These are phyloP conservation scores for Leishmania tarentolae DNA, from an alignment of 208 protist species.

Conservation along the genomic window DNA sequence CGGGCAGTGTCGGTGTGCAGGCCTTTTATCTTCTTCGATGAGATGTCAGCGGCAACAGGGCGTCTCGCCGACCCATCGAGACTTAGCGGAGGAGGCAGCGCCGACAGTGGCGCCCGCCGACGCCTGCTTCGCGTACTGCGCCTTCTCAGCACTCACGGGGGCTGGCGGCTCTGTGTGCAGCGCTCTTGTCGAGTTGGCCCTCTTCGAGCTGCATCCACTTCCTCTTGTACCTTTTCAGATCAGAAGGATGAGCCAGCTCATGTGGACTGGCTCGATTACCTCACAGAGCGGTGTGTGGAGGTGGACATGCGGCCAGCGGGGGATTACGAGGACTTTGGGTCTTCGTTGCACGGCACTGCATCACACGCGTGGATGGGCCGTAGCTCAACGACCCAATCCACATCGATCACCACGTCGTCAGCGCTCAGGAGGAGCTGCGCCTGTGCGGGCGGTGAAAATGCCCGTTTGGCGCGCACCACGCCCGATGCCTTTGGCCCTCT, in stretches of 20 bases:
- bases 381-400: not conserved
- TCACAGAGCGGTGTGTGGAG: slow-evolving; percentile 12
- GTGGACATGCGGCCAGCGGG: slow-evolving; percentile 11
- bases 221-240: not conserved
- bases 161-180: slow-evolving; percentile 12
- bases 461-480: not conserved
- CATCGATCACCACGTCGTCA: not conserved
- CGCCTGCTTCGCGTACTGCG: slow-evolving; percentile 27
- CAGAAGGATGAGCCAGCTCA: not conserved
- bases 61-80: not conserved
- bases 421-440: not conserved
- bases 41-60: not conserved
- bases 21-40: slow-evolving; percentile 20
- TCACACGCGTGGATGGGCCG: not conserved
- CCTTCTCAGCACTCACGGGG: slow-evolving; percentile 13
- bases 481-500: slow-evolving; percentile 9
- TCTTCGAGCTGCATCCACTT: not conserved
- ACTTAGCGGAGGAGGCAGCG: not conserved
- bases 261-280: slow-evolving; percentile 36
- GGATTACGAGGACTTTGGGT: slow-evolving; percentile 2
- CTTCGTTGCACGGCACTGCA: not conserved
- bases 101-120: not conserved
- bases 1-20: not conserved
- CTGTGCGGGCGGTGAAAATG: not conserved
- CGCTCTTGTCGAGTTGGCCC: not conserved